Base-by-base conservation (phyloP, 768 basidiomycete genomes). In the Crepidotus variabilis region DNA sequence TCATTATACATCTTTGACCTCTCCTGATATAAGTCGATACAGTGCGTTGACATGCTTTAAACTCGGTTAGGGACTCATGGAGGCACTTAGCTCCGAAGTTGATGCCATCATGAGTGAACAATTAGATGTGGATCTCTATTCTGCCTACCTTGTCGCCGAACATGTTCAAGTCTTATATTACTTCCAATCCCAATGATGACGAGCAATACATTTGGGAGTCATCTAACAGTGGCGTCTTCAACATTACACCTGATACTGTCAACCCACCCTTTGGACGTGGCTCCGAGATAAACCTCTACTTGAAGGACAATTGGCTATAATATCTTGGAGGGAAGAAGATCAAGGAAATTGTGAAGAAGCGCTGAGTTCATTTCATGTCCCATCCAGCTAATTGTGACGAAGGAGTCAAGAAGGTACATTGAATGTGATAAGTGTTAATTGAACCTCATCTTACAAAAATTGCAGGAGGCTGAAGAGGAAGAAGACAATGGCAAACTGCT, bases 161-260 rank as follows among this genome's bases (percentile, higher is more conserved):
- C 88, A 88, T 63, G 96, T 99, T 2, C 95, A 97, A 75, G 94
- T 99, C 71, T n/a, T n/a, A n/a, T n/a, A n/a, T n/a, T n/a, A 89
- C 97, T 76, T 94, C 95, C 62, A 99, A 99, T 79, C 95, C 98
- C 84, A 98, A 99, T 68, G 96, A 98, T 67, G 96, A 98, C 72
- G 97, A 98, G 78, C 96, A 98, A 76, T 98, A 99, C 80, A 94
- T 99, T 75, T 99, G 96, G 97, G 96, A 99, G 83, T 99, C 96
- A 16, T 90, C 97, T 61, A 97, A 97, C 28, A 96, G 96, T 71
- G 97, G 96, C 55, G 98, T 97, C 52, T 99, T 98, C 82, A 98
- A 96, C 69, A 97, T 98, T 78, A 97, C 94, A 50, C 88, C 78
- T 56, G 96, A 98, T 73, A 91, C 86, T 58, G 76, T 87, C 71